Percentiles rank a stretch among this genome's conserved stretches.
Evolutionary conservation across 1,284 basidiomycete species (phyloP).

Genomic region (Caloboletus firmus): DNA sequence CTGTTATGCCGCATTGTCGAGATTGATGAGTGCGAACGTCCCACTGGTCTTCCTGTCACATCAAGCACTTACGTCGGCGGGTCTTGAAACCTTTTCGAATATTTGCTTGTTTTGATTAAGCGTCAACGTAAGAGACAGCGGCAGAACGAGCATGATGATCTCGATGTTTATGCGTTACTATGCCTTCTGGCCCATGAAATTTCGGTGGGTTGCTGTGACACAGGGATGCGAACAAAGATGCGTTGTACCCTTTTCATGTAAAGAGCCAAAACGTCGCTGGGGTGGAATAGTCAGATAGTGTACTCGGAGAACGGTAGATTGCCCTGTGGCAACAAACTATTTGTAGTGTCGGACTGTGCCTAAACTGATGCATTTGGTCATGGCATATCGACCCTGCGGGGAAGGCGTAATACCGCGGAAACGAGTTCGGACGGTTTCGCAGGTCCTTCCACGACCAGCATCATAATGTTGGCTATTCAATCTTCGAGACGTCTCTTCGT

Average conservation of each 20-base stretch:
- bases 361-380: background rate
- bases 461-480: conserved; percentile 7
- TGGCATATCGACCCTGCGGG: conserved; percentile 5
- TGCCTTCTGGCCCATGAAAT: background rate
- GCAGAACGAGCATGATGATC: background rate
- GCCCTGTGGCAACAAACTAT: no score
- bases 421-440: background rate
- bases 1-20: background rate
- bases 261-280: background rate
- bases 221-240: background rate
- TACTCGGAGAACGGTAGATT: background rate
- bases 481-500: background rate
- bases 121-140: background rate
- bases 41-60: background rate
- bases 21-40: background rate
- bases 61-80: background rate
- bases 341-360: no score
- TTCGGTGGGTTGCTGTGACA: background rate
- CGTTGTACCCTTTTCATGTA: background rate
- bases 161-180: background rate
- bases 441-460: conserved; percentile 8
- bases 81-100: background rate
- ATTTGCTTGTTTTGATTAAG: background rate
- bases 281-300: background rate
- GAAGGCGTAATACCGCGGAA: conserved; percentile 6